Base-by-base conservation (phyloP, 805 yeast species). In the Myxozyma geophila region DNA sequence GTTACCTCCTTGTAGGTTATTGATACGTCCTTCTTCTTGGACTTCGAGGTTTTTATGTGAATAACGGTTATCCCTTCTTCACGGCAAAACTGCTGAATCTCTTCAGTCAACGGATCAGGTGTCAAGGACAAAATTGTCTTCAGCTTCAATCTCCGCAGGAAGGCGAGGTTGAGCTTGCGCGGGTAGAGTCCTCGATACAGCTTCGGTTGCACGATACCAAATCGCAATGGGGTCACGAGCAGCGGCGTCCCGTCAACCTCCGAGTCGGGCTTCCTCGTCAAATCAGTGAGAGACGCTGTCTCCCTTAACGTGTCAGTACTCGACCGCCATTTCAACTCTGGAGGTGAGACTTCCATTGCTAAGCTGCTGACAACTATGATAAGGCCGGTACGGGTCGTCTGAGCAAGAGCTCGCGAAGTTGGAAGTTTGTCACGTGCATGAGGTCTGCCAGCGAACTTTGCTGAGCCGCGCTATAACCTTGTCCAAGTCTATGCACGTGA, bases 161-260 rank as follows among this genome's bases (percentile, higher is more conserved):
- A 95, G 8, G 87, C 80, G 64, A 83, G 80, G 72, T 91, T 92
- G 60, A 87, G 81, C 53, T 85, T 85, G 58, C 95, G 81, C 0
- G 98, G 98, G 70, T 89, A 90, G 0, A 96, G 88, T 0, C 98
- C 98, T 52, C 98, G 77, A 71, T 86, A 89, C 3, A 93, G 77
- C 54, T 82, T 79, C 1, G 88, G 85, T 70, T 88, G 90, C 1
- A 92, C 84, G 15, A 85, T 80, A 55, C 86, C 85, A 75, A 88
- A 95, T 63, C 91, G 81, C 64, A 92, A 79, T 1, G 99, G 98
- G 0, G 97, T 72, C 39, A 72, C 70, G 40, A 75, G 64, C 28
- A 67, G 62, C 37, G 64, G 63, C 12, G 71, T 60, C 17, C 52
- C 50, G 39, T 49, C 52, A 4, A 19, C 35, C 23, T 44, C 51